Evolutionary conservation across 2,329 filamentous ascomycete genomes (phyloP).

Genomic region (Fusarium ramigenum): DNA sequence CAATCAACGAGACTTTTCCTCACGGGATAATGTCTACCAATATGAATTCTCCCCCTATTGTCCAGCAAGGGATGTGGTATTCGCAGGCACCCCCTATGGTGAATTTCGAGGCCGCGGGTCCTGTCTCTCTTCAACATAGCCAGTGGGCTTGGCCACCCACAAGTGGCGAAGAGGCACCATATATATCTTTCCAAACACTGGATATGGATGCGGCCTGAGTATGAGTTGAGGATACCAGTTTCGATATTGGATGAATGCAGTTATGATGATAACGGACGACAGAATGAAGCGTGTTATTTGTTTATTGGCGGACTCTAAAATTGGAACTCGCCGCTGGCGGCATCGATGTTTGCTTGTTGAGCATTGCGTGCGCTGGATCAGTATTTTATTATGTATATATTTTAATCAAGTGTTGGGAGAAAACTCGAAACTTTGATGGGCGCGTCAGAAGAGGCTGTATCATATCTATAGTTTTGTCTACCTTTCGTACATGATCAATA

Average conservation of each 20-base stretch:
- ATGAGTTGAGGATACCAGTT: background rate
- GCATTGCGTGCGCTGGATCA: background rate
- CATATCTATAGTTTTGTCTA: background rate
- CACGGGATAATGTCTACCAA: slow-evolving; percentile 33
- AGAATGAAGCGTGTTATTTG: background rate
- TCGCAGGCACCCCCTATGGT: slow-evolving; percentile 44
- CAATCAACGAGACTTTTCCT: slow-evolving; percentile 35
- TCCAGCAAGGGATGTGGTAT: slow-evolving; percentile 43
- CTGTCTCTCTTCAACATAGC: slow-evolving; percentile 34
- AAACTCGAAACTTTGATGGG: background rate
- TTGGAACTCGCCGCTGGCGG: background rate
- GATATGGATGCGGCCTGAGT: slow-evolving; percentile 32
- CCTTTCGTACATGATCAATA: background rate
- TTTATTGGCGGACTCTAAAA: background rate
- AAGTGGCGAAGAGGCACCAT: slow-evolving; percentile 27
- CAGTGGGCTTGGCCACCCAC: slow-evolving; percentile 46
- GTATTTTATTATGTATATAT: background rate
- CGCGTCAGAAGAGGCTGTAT: background rate
- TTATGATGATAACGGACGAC: background rate
- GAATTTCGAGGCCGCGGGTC: slow-evolving; percentile 43
- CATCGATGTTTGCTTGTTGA: background rate
- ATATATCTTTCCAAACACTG: slow-evolving; percentile 26
- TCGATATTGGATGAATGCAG: background rate
- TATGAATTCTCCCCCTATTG: slow-evolving; percentile 18
- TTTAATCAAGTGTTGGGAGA: background rate